Evolutionary conservation across 352 stramenopile species (phyloP), one percentile per base, ranked within the genome.

Genomic region (Elongisporangium undulatum): DNA sequence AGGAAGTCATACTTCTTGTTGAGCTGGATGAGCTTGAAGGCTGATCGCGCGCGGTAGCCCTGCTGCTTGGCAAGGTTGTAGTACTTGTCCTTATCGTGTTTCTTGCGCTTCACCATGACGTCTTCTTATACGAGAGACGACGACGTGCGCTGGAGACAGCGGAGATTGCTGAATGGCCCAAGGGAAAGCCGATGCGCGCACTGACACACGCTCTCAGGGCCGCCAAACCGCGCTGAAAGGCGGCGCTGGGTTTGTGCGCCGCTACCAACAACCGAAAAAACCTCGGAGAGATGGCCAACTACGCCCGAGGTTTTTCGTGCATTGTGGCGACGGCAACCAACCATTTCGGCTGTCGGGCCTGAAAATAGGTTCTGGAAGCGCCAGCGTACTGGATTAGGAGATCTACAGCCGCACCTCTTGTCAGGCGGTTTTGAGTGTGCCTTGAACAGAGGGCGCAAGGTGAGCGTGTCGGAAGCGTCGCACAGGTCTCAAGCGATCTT

Each of bases 51-150:
- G 68, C 98, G 92, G 77, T 99, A 99, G 17, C 98, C 97, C 85
- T 99, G 97, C 79, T 99, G 97, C 54, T 97, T 97, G 12, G 97
- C 97, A 56, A 99, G 76, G 71, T 98, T 96, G 79, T 99, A 99
- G 82, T 99, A 99, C 77, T 99, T 99, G 80, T 99, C 98, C 79
- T 98, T 98, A 70, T 99, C 96, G 79, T 95, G 89, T 87, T 99
- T 99, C 74, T 98, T 99, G 68, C 95, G 79, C 77, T 99, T 99
- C 49, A 96, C 83, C 85, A 95, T 95, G 55, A 58, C 61, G 53
- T 12, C 49, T 24, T 21, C 16, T 20, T 51, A 22, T 1, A 2
- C 45, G 45, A 52, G n/a, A 52, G 49, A 22, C 39, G 26, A 55
- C 23, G 19, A 34, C 19, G 19, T 22, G 50, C 34, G 34, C 34